Conservation (phyloP, 2,329 filamentous ascomycete genomes). For the Fusarium torreyae region DNA sequence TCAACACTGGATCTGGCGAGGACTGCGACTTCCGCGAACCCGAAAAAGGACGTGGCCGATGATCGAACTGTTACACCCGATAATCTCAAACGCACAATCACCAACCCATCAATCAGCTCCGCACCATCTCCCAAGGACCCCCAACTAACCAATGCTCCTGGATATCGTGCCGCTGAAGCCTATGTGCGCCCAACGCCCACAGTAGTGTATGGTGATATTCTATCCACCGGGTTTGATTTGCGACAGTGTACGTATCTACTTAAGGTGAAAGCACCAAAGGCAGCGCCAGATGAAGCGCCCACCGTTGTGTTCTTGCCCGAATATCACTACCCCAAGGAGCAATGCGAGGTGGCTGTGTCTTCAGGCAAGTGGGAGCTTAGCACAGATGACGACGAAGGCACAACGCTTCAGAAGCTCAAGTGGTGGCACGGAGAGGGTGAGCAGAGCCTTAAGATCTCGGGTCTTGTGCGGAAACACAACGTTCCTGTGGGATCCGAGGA, state of each 20-base stretch:
- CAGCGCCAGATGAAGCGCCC: slow-evolving; percentile 74
- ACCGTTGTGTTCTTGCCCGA: slow-evolving; percentile 91
- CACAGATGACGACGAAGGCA: slow-evolving; percentile 77
- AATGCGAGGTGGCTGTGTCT: slow-evolving; percentile 80
- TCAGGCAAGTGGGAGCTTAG: slow-evolving; percentile 93
- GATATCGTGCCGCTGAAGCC: slow-evolving; percentile 92
- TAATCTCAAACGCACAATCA: slow-evolving; percentile 82
- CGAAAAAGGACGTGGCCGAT: slow-evolving; percentile 62
- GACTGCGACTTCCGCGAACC: slow-evolving; percentile 29
- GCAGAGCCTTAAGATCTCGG: slow-evolving; percentile 83
- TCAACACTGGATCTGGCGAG: slow-evolving; percentile 62
- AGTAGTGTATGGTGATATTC: slow-evolving; percentile 78
- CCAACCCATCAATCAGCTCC: slow-evolving; percentile 76
- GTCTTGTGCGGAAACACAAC: slow-evolving; percentile 77
- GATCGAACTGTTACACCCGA: slow-evolving; percentile 76
- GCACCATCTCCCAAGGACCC: slow-evolving; percentile 66
- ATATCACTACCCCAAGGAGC: slow-evolving; percentile 88
- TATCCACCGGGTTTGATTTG: slow-evolving; percentile 85
- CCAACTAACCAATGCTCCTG: slow-evolving; percentile 74
- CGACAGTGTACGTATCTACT: slow-evolving; percentile 83
- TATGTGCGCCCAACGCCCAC: slow-evolving; percentile 90
- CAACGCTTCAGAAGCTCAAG: slow-evolving; percentile 80
- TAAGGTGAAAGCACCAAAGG: slow-evolving; percentile 72
- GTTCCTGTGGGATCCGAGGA: slow-evolving; percentile 72
- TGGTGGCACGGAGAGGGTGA: slow-evolving; percentile 96